A percentile compares a stretch with the other conserved stretches of the same genome.
phyloP scores from a whole-genome alignment of 2,329 filamentous ascomycete genomes.

The Neonectria punicea region DNA sequence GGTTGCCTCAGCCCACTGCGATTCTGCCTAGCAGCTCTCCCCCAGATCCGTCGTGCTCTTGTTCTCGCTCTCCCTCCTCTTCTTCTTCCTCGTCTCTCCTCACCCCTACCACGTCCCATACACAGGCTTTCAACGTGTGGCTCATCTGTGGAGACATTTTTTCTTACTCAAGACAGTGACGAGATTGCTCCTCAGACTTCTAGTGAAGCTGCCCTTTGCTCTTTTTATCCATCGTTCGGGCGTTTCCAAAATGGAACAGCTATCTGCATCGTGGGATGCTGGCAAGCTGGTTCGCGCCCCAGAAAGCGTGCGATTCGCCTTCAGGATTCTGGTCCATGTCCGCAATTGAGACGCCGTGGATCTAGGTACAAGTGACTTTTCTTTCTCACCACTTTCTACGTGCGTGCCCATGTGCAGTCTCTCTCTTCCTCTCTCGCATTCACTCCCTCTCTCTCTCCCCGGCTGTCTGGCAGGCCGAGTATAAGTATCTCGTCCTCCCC shows the following conservation, averaged over 20 bases:
- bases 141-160: background rate
- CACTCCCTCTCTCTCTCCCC: background rate
- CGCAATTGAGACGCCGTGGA: background rate
- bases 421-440: background rate
- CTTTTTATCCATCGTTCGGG: background rate
- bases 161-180: background rate
- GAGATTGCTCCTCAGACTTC: background rate
- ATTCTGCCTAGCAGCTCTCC: conserved; percentile 20
- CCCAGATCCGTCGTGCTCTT: conserved; percentile 9
- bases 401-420: background rate
- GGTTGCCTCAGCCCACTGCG: conserved; percentile 20
- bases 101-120: background rate
- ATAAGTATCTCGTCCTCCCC: conserved; percentile 40
- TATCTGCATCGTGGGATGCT: background rate
- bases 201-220: conserved; percentile 1
- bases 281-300: conserved; percentile 7
- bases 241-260: background rate
- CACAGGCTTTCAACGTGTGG: background rate
- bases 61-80: background rate
- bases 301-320: conserved; percentile 3
- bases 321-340: background rate
- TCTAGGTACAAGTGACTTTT: conserved; percentile 21
- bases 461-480: conserved; percentile 22
- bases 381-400: background rate
- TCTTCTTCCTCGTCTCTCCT: conserved; percentile 13